phyloP scores from a whole-genome alignment of 2,329 filamentous ascomycete species.

The Aciculosporium take region DNA sequence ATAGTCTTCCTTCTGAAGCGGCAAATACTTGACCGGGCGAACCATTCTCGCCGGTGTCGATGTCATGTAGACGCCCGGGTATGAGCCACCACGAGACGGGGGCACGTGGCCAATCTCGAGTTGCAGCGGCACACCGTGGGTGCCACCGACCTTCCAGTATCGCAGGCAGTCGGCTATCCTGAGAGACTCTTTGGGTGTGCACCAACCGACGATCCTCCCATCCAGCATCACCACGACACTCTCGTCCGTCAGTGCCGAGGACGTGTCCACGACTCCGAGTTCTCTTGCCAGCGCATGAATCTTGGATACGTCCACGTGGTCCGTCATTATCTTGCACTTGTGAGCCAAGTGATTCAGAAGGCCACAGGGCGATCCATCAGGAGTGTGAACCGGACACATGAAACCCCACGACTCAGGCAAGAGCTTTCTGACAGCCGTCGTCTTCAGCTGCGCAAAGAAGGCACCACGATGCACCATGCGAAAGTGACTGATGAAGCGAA shows the following conservation, averaged over 20 bases:
- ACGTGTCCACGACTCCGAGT: conserved; percentile 62
- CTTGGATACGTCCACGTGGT: conserved; percentile 56
- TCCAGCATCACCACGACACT: conserved; percentile 84
- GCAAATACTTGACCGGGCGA: conserved; percentile 81
- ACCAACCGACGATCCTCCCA: conserved; percentile 81
- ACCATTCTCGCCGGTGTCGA: conserved; percentile 78
- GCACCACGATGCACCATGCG: conserved; percentile 97
- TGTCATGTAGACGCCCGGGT: conserved; percentile 89
- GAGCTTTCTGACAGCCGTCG: conserved; percentile 89
- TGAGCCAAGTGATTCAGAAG: conserved; percentile 90
- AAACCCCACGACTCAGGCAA: conserved; percentile 97
- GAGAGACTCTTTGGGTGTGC: conserved; percentile 67
- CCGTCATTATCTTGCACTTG: conserved; percentile 81
- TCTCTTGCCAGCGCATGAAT: conserved; percentile 62
- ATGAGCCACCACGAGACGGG: conserved; percentile 78
- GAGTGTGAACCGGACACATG: conserved; percentile 91
- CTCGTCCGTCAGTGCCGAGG: conserved; percentile 66
- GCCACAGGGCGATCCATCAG: conserved; percentile 89
- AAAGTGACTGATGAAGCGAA: conserved; percentile 97
- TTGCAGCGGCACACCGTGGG: conserved; percentile 62
- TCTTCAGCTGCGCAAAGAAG: conserved; percentile 96
- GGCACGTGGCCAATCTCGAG: conserved; percentile 90
- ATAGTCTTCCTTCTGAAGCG: conserved; percentile 71
- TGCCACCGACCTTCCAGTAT: conserved; percentile 89
- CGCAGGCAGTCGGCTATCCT: conserved; percentile 75